A percentile compares a stretch with the other conserved stretches of the same genome.
Conservation (phyloP, 1,284 basidiomycete species). For the Sanghuangporus baumii region DNA sequence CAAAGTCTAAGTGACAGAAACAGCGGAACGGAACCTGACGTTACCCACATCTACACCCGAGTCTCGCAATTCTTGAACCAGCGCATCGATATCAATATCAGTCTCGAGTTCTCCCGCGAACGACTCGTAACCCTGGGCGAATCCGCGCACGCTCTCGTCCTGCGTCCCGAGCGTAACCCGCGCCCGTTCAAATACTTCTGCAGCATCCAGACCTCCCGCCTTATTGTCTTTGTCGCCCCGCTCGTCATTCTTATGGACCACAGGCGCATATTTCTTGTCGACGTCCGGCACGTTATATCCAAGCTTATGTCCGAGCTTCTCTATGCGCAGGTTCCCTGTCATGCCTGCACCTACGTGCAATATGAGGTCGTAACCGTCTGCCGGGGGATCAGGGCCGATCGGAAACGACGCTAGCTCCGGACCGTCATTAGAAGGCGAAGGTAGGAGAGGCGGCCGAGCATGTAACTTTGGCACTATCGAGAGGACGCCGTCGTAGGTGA, state of each 20-base stretch:
- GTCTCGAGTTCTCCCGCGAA: conserved; percentile 43
- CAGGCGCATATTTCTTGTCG: conserved; percentile 49
- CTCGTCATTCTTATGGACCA: conserved; percentile 30
- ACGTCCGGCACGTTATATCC: conserved; percentile 70
- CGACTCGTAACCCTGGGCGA: conserved; percentile 44
- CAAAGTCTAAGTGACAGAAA: conserved; percentile 4
- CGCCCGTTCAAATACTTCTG: conserved; percentile 20
- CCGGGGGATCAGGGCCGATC: conserved; percentile 38
- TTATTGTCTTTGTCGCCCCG: conserved; percentile 28
- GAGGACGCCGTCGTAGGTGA: conserved; percentile 58
- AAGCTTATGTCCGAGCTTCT: conserved; percentile 61
- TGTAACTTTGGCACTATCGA: conserved; percentile 55
- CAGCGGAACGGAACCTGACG: conserved; percentile 5
- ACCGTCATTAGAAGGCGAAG: conserved; percentile 21
- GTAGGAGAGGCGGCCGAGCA: conserved; percentile 53
- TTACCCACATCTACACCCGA: conserved; percentile 51
- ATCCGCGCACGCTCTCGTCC: conserved; percentile 39
- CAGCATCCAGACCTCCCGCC: conserved; percentile 27
- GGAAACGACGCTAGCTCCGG: conserved; percentile 32
- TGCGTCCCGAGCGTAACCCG: conserved; percentile 24
- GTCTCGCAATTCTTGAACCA: conserved; percentile 53
- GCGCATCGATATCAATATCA: conserved; percentile 40
- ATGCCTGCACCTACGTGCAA: conserved; percentile 69
- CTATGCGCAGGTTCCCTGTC: conserved; percentile 58
- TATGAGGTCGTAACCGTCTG: conserved; percentile 65